Evolutionary conservation across 2,329 filamentous ascomycete genomes (phyloP).

Genomic region (Colletotrichum australisinense): DNA sequence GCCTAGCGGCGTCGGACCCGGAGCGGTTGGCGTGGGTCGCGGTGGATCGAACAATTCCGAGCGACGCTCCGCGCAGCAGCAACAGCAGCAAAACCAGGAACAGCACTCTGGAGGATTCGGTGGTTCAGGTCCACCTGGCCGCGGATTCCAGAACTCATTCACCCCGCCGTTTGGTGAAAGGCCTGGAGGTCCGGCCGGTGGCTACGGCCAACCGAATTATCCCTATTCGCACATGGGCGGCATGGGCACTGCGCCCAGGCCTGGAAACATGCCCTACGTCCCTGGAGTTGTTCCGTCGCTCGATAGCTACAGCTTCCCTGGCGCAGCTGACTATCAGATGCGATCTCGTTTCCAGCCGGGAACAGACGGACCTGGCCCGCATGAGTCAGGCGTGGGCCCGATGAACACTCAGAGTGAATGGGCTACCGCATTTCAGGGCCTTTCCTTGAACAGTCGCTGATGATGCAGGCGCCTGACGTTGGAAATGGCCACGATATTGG

Average conservation of each 20-base stretch:
- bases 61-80: conserved; percentile 58
- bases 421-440: conserved; percentile 73
- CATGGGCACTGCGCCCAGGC: conserved; percentile 46
- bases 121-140: conserved; percentile 49
- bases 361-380: conserved; percentile 45
- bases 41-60: conserved; percentile 50
- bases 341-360: conserved; percentile 60
- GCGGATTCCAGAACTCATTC: conserved; percentile 56
- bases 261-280: conserved; percentile 50
- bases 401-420: conserved; percentile 64
- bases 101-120: conserved; percentile 50
- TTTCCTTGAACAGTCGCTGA: conserved; percentile 76
- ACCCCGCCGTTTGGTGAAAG: conserved; percentile 55
- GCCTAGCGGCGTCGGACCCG: conserved; percentile 74
- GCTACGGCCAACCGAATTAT: conserved; percentile 52
- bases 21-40: conserved; percentile 70
- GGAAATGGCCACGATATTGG: neutral
- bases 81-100: conserved; percentile 47
- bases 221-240: conserved; percentile 42
- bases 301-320: conserved; percentile 58
- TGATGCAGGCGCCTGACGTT: neutral
- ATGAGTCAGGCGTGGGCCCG: conserved; percentile 38
- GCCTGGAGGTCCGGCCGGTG: conserved; percentile 49
- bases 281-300: conserved; percentile 52
- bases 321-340: conserved; percentile 58